Conservation (phyloP, 768 basidiomycete genomes). For the Amanita exitialis region DNA sequence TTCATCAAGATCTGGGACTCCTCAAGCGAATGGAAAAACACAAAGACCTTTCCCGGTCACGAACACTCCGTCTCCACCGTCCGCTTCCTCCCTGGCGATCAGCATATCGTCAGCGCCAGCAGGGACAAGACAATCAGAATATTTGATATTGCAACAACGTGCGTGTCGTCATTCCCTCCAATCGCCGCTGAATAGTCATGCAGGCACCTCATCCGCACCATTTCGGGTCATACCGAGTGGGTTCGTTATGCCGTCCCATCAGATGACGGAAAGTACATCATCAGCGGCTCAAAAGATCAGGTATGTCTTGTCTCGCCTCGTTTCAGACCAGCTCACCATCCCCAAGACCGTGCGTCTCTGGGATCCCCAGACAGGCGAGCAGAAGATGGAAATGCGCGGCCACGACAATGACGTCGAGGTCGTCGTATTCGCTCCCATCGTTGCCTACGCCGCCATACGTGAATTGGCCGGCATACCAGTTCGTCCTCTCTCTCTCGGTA, state of each 20-base stretch:
- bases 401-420: slow-evolving; percentile 84
- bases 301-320: slow-evolving; percentile 29
- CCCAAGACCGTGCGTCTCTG: slow-evolving; percentile 67
- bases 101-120: slow-evolving; percentile 77
- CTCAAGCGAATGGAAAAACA: slow-evolving; percentile 83
- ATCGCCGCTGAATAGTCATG: slow-evolving; percentile 8
- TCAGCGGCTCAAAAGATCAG: slow-evolving; percentile 84
- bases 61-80: slow-evolving; percentile 87
- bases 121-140: slow-evolving; percentile 79
- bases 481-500: slow-evolving; percentile 13
- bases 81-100: slow-evolving; percentile 78
- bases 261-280: slow-evolving; percentile 62
- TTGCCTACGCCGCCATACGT: slow-evolving; percentile 67
- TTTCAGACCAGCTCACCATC: slow-evolving; percentile 7
- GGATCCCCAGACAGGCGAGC: slow-evolving; percentile 65
- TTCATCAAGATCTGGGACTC: slow-evolving; percentile 92
- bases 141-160: slow-evolving; percentile 85
- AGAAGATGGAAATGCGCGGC: slow-evolving; percentile 75
- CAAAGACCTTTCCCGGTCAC: slow-evolving; percentile 79
- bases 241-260: slow-evolving; percentile 61
- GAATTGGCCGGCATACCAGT: slow-evolving; percentile 70
- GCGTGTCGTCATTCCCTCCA: slow-evolving; percentile 17
- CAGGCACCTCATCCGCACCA: slow-evolving; percentile 69
- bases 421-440: slow-evolving; percentile 69
- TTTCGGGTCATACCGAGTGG: slow-evolving; percentile 78